Evolutionary conservation across 305 asterid genomes (phyloP).

Genomic region (Fraxinus albicans): DNA sequence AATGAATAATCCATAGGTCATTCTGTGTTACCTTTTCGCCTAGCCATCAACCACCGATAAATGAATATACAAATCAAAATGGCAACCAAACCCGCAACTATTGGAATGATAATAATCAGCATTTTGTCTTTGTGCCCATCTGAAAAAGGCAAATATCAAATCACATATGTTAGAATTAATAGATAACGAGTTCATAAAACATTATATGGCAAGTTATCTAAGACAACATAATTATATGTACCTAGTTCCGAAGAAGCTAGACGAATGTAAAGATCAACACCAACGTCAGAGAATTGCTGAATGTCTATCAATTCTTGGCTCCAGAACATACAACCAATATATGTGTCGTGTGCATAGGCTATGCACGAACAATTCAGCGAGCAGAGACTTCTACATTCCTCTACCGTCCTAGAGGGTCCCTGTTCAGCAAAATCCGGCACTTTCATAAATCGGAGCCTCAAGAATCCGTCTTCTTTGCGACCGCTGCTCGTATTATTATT

Average conservation of each 20-base stretch:
- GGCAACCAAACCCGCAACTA: slow-evolving; percentile 22
- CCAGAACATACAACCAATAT: slow-evolving; percentile 58
- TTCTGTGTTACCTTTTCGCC: slow-evolving; percentile 22
- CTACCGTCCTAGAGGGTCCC: slow-evolving; percentile 2
- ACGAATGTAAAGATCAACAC: slow-evolving; percentile 51
- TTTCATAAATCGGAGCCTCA: slow-evolving; percentile 40
- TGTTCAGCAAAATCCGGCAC: slow-evolving; percentile 53
- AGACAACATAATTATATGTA: slow-evolving; percentile 12
- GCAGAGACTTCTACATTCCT: slow-evolving; percentile 42
- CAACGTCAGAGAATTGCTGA: slow-evolving; percentile 39
- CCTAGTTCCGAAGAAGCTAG: slow-evolving; percentile 54
- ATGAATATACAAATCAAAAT: slow-evolving; percentile 23
- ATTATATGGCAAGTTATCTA: background rate
- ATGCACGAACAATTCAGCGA: slow-evolving; percentile 47
- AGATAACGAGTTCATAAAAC: background rate
- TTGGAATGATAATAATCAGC: slow-evolving; percentile 31
- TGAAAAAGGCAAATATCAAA: slow-evolving; percentile 16
- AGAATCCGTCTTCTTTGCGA: slow-evolving; percentile 40
- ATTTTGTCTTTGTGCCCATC: slow-evolving; percentile 19
- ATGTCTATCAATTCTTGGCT: slow-evolving; percentile 33
- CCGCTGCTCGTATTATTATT: slow-evolving; percentile 1
- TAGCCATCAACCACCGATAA: slow-evolving; percentile 35
- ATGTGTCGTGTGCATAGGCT: slow-evolving; percentile 43
- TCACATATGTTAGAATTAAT: background rate
- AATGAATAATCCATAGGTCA: background rate